Base-by-base conservation (phyloP, 257 asterid species). In the Lantana camara region DNA sequence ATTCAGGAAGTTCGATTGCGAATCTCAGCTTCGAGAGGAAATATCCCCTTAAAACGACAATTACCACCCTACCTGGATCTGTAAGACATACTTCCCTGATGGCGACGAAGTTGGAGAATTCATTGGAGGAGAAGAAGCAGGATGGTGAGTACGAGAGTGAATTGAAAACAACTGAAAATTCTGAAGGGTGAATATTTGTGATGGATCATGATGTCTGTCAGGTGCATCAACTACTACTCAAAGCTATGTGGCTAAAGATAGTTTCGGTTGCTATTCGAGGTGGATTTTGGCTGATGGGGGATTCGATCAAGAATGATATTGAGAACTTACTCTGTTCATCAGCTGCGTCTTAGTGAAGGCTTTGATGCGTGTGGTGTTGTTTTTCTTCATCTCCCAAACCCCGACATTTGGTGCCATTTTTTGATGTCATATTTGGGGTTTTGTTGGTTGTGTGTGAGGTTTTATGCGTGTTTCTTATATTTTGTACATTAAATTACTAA, bases 131-230 rank as follows among this genome's bases (percentile, higher is more conserved):
- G 80, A 76, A 66, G 81, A 59, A 17, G 32, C 40, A 34, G 0
- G 7, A 4, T 0, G 79, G 76, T 13, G 32, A 10, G 10, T 51
- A 42, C 9, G 17, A 57, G 57, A 83, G 80, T 74, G 65, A 48
- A 9, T 19, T 80, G 69, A 37, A 11, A 6, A 87, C 75, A 68
- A 71, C 23, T 17, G 94, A 90, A 73, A 21, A 70, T 51, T 74
- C 80, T 32, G 65, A 53, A 0, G 97, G 98, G 27, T 79, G 95
- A 90, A 80, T 89, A 87, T 74, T 69, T 34, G 88, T 90, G 27
- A 67, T 68, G 58, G 94, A 76, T 42, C 69, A 80, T 2, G 78
- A 79, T 58, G 94, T 87, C 35, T 93, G 56, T 76, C 86, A 24
- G 97, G 97, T 32, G 61, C 68, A 1, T 94, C 86, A 10, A 71